Conservation (phyloP, 352 stramenopile species). For the Phytophthora brassicae region DNA sequence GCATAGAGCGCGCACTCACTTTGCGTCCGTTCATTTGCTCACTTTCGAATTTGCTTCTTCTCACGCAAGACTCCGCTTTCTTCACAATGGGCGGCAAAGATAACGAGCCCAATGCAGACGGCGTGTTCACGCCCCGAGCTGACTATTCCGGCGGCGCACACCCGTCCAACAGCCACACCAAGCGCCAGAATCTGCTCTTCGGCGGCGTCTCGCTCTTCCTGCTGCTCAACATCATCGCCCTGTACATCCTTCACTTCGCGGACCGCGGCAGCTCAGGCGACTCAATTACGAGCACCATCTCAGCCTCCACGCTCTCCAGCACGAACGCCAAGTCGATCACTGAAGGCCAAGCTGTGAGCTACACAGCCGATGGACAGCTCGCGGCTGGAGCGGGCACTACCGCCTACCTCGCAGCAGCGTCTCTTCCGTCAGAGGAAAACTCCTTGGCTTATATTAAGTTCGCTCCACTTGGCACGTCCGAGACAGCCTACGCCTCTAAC, state of each 20-base stretch:
- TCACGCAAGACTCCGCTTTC: background rate
- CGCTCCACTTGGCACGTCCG: slow-evolving; percentile 47
- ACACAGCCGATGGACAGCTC: slow-evolving; percentile 49
- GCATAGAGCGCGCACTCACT: slow-evolving; percentile 16
- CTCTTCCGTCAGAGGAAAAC: slow-evolving; percentile 50
- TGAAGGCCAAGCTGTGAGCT: slow-evolving; percentile 67
- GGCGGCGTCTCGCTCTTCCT: slow-evolving; percentile 53
- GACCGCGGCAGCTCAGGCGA: slow-evolving; percentile 45
- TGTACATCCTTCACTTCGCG: slow-evolving; percentile 83
- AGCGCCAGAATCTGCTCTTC: slow-evolving; percentile 40
- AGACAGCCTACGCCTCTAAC: slow-evolving; percentile 48
- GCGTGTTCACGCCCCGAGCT: slow-evolving; percentile 51
- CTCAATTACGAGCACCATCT: slow-evolving; percentile 44
- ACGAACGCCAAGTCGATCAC: slow-evolving; percentile 21
- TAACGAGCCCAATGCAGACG: slow-evolving; percentile 42
- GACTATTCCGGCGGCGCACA: slow-evolving; percentile 39
- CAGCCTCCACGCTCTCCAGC: slow-evolving; percentile 33
- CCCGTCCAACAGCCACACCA: slow-evolving; percentile 13
- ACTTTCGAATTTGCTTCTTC: slow-evolving; percentile 18
- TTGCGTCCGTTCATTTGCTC: slow-evolving; percentile 4
- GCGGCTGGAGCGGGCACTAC: slow-evolving; percentile 65
- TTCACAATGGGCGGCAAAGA: slow-evolving; percentile 39
- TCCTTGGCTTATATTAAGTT: slow-evolving; percentile 62
- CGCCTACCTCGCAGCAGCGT: slow-evolving; percentile 57
- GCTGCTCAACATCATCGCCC: slow-evolving; percentile 78